Evolutionary conservation across 163 green algal genomes (phyloP).

Genomic region (Dunaliella salina): DNA sequence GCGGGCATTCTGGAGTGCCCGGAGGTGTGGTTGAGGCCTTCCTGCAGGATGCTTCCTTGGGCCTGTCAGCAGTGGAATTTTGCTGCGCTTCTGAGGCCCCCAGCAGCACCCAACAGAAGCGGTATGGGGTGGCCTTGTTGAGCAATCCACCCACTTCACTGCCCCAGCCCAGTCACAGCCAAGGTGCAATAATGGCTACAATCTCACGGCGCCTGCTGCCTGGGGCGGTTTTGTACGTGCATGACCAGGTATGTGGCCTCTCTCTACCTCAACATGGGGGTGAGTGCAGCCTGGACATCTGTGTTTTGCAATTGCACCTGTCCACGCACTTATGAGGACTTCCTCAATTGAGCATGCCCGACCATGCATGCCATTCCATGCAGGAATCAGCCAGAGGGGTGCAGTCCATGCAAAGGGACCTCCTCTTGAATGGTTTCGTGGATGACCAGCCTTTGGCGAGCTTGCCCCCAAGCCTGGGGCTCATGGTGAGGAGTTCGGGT

Average conservation of each 20-base stretch:
- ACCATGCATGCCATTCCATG: background rate
- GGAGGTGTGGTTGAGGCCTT: background rate
- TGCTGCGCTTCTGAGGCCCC: background rate
- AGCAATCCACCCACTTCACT: background rate
- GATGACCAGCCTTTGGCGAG: slow-evolving; percentile 17
- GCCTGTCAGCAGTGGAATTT: background rate
- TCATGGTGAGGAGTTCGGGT: background rate
- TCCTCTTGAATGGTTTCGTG: slow-evolving; percentile 48
- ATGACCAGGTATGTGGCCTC: slow-evolving; percentile 4
- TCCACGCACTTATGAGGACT: too few species aligned
- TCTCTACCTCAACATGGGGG: too few species aligned
- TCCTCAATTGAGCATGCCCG: too few species aligned
- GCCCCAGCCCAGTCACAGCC: too few species aligned
- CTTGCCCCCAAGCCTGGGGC: background rate
- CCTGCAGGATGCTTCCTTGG: background rate
- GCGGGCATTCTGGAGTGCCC: background rate
- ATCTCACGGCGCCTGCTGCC: slow-evolving; percentile 14
- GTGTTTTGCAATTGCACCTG: too few species aligned
- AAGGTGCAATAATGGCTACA: background rate
- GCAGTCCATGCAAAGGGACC: slow-evolving; percentile 22
- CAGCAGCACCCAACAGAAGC: background rate
- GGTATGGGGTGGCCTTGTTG: background rate
- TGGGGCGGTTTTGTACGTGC: slow-evolving; percentile 29
- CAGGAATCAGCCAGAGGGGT: background rate
- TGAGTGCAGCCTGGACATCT: too few species aligned